Base-by-base conservation (phyloP, 768 basidiomycete genomes). In the Boletus rufocinnamomeus region DNA sequence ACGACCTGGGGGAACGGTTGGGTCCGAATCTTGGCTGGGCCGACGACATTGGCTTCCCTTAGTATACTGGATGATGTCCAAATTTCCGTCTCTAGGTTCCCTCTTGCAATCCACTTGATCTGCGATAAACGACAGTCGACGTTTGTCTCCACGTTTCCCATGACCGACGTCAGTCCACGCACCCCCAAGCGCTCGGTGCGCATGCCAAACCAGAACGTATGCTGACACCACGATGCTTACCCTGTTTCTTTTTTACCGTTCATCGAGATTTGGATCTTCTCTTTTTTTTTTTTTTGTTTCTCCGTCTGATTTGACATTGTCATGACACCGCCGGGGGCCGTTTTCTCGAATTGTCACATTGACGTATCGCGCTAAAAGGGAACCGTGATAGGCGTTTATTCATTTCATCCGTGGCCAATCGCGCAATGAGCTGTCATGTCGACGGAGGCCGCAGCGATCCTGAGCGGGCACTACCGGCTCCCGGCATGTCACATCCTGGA, bases 21-120 rank as follows among this genome's bases (percentile, higher is more conserved):
- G 61, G 60, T n/a, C n/a, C 60, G 14, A 43, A 41, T 51, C 32
- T 60, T 44, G 58, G 59, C 28, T 72, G 72, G 72, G 60, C 56
- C n/a, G 72, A 72, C 13, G 73, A 72, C 11, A 37, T 65, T 17
- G 63, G 50, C 2, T 73, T 73, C 7, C 4, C 61, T 11, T 69
- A 60, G 56, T 27, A 41, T 21, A 47, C 8, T 41, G 17, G 28
- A 50, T 45, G 38, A 43, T 35, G 17, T 54, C 44, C 8, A 52
- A 35, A 17, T 27, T 38, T 28, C 27, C 13, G 17, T 8, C 17
- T 34, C 23, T 52, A 48, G 19, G 28, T 30, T 44, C 34, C 19
- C 13, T 50, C 17, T 50, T 45, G 43, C 41, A 40, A 61, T 57
- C 9, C 37, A 27, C 50, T 28, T 41, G 44, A 44, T 25, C 30